Evolutionary conservation across 2,329 filamentous ascomycete genomes (phyloP).

Genomic region (Paraconiothyrium brasiliense): DNA sequence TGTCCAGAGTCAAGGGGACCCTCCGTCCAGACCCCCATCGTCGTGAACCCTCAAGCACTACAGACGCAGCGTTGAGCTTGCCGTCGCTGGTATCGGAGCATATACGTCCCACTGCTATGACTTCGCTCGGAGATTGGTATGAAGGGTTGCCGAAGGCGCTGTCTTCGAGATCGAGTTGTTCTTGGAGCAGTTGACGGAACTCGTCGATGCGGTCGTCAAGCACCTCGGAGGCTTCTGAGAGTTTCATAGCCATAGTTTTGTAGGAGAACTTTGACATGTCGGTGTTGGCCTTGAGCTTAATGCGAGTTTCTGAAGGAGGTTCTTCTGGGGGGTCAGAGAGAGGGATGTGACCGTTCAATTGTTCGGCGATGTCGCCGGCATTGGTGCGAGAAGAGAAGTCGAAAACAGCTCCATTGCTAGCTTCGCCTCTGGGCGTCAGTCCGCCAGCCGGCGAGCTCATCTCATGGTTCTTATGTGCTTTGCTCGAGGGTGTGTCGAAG

Average conservation of each 20-base stretch:
- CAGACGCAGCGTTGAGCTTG: slow-evolving; percentile 82
- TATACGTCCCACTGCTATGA: slow-evolving; percentile 91
- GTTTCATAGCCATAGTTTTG: slow-evolving; percentile 93
- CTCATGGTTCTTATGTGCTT: slow-evolving; percentile 51
- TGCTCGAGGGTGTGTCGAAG: slow-evolving; percentile 59
- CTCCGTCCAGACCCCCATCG: slow-evolving; percentile 83
- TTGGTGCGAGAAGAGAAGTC: slow-evolving; percentile 81
- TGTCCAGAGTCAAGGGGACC: slow-evolving; percentile 79
- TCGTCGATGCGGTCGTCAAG: slow-evolving; percentile 96
- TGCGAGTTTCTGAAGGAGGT: slow-evolving; percentile 76
- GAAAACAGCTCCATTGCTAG: slow-evolving; percentile 53
- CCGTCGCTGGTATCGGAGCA: slow-evolving; percentile 88
- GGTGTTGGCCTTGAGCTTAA: slow-evolving; percentile 85
- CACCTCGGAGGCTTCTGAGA: slow-evolving; percentile 90
- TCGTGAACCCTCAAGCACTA: slow-evolving; percentile 89
- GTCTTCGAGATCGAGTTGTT: slow-evolving; percentile 79
- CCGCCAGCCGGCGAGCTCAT: slow-evolving; percentile 61
- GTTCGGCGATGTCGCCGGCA: slow-evolving; percentile 82
- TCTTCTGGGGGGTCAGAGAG: slow-evolving; percentile 74
- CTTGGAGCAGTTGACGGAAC: slow-evolving; percentile 77
- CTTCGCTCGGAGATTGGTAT: slow-evolving; percentile 82
- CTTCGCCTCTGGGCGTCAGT: slow-evolving; percentile 45
- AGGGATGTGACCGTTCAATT: slow-evolving; percentile 79
- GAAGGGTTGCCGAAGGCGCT: slow-evolving; percentile 87
- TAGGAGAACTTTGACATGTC: slow-evolving; percentile 92